phyloP scores from a whole-genome alignment of 2,329 filamentous ascomycete genomes.

The Scleromitrula shiraiana region DNA sequence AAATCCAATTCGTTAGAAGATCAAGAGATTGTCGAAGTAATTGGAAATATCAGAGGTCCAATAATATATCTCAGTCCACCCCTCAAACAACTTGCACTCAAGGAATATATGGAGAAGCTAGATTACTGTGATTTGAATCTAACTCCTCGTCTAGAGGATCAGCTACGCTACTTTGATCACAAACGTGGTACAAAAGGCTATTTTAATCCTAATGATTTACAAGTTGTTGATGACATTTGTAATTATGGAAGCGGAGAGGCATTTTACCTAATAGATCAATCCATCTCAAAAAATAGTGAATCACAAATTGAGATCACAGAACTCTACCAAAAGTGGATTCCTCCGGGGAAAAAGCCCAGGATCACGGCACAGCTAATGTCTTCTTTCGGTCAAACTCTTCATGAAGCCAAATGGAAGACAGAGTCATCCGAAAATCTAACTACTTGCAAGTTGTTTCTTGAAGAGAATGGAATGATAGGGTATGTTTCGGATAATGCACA shows the following conservation, averaged over 20 bases:
- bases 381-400: constrained; percentile 4
- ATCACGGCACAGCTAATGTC: background rate
- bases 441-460: constrained; percentile 1
- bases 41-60: constrained; percentile 5
- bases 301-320: background rate
- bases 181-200: constrained; percentile 1
- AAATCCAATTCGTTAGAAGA: background rate
- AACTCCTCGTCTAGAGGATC: background rate
- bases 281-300: background rate
- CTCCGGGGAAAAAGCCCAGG: constrained; percentile 2
- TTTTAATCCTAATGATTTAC: background rate
- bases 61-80: constrained; percentile 4
- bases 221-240: background rate
- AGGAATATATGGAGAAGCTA: background rate
- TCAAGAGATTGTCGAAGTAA: constrained; percentile 1
- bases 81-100: background rate
- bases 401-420: constrained; percentile 5
- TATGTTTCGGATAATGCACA: background rate
- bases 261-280: background rate
- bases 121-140: background rate
- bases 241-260: background rate
- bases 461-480: constrained; percentile 9
- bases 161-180: constrained; percentile 1
- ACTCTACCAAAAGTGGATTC: background rate
- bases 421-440: background rate